Evolutionary conservation across 345 rosid genomes (phyloP), one percentile per base, ranked within the genome.

Genomic region (Camelina hispida): DNA sequence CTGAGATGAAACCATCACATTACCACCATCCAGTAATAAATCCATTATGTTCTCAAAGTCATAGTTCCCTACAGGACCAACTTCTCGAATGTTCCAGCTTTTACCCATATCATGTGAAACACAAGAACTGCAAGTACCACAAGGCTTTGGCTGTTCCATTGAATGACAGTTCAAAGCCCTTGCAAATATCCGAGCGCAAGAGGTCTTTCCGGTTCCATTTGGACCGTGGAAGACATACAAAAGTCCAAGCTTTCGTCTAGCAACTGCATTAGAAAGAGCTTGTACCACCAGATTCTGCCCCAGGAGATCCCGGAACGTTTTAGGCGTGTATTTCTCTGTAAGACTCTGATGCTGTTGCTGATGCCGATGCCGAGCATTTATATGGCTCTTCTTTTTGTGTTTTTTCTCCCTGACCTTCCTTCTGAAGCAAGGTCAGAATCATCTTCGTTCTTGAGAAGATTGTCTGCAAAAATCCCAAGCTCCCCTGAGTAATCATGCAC

Each of bases 151-250:
- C 25, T 84, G 84, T 50, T 93, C 97, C 51, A 72, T 17, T 48
- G 99, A 88, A 42, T 85, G 93, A 79, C 99, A 96, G 73, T 91
- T 96, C 76, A 96, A 85, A 69, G 96, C 97, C 72, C 89, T 83
- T 40, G 99, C 93, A 75, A 96, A 91, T 72, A 93, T 88, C 28
- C 99, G 88, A 79, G 99, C 99, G 43, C 98, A 91, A 2, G 95
- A 93, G 48, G 97, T 93, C 85, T 93, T 96, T 40, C 99, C 99
- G 1, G 99, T 93, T 65, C 99, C 99, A 71, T 89, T 97, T 79
- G 97, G 98, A 43, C 99, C 99, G 11, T 96, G 85, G 61, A 96
- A 96, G 23, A 93, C 96, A 71, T 93, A 96, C 6, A 96, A 88
- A 20, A 96, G 78, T 20, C 97, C 99, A 65, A 96, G 87, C 85